Percentiles rank a stretch among this genome's conserved stretches.
phyloP scores from a whole-genome alignment of 768 basidiomycete genomes.

The Pholiota molesta region DNA sequence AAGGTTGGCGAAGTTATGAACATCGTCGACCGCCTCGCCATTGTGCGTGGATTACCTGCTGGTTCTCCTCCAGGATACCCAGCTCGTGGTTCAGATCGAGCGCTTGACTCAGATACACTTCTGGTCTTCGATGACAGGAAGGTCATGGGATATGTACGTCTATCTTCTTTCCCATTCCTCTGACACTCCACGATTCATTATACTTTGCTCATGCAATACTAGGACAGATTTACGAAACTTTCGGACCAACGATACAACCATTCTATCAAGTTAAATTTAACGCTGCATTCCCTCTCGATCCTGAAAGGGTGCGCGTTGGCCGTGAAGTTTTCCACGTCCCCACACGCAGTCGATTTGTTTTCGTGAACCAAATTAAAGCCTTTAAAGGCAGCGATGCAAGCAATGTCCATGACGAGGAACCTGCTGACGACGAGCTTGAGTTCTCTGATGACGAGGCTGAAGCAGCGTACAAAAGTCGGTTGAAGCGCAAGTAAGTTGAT shows the following conservation, averaged over 20 bases:
- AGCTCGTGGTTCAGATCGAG: conserved; percentile 55
- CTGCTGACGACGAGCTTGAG: conserved; percentile 86
- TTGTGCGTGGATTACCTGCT: conserved; percentile 65
- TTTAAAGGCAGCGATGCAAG: conserved; percentile 92
- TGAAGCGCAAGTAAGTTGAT: conserved; percentile 59
- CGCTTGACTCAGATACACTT: conserved; percentile 88
- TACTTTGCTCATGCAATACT: conserved; percentile 20
- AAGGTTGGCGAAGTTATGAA: conserved; percentile 79
- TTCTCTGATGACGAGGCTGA: conserved; percentile 97
- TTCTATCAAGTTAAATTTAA: conserved; percentile 89
- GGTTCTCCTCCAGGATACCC: conserved; percentile 25
- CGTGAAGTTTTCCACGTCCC: conserved; percentile 85
- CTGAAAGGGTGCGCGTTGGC: conserved; percentile 52
- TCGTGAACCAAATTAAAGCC: conserved; percentile 67
- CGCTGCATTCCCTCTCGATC: conserved; percentile 61
- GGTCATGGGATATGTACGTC: conserved; percentile 87
- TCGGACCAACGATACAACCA: conserved; percentile 90
- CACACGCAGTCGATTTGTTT: conserved; percentile 80
- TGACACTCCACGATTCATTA: conserved; percentile 6
- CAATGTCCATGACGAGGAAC: conserved; percentile 94
- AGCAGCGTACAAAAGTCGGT: conserved; percentile 62
- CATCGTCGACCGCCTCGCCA: conserved; percentile 71
- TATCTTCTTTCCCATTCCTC: conserved; percentile 4
- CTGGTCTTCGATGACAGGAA: conserved; percentile 88
- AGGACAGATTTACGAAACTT: conserved; percentile 87